Evolutionary conservation across 352 stramenopile genomes (phyloP).

Genomic region (Phytophthora syringae): DNA sequence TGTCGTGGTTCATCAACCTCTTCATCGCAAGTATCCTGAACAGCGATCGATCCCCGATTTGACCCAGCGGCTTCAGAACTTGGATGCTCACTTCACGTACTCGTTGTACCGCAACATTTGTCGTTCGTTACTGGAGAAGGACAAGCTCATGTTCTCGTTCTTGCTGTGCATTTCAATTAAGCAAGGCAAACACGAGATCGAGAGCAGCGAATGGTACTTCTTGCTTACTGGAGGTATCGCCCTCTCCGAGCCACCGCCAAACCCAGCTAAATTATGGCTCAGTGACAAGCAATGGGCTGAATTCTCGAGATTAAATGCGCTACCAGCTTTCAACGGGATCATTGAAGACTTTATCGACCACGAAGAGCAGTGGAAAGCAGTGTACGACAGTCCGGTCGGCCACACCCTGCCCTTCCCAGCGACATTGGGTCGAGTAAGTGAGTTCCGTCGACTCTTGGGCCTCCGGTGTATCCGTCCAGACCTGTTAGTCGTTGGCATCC

Average conservation of each 20-base stretch:
- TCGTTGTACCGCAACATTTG: constrained; percentile 94
- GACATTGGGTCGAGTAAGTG: constrained; percentile 59
- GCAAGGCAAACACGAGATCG: constrained; percentile 77
- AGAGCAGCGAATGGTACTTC: constrained; percentile 93
- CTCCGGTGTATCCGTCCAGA: constrained; percentile 88
- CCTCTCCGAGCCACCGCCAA: constrained; percentile 89
- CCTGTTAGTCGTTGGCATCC: constrained; percentile 88
- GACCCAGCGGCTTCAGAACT: constrained; percentile 74
- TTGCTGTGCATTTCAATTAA: constrained; percentile 90
- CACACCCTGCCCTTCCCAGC: constrained; percentile 84
- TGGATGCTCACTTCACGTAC: constrained; percentile 92
- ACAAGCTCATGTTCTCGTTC: constrained; percentile 95
- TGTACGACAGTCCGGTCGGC: constrained; percentile 88
- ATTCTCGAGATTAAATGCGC: constrained; percentile 86
- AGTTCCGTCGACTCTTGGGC: constrained; percentile 79
- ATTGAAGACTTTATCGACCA: constrained; percentile 84
- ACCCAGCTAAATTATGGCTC: constrained; percentile 92
- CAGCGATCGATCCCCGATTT: constrained; percentile 85
- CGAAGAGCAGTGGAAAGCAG: constrained; percentile 83
- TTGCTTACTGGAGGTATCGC: constrained; percentile 94
- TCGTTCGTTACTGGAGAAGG: constrained; percentile 92
- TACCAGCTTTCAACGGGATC: constrained; percentile 83
- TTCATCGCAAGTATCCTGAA: constrained; percentile 91
- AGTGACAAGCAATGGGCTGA: constrained; percentile 94
- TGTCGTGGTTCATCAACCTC: constrained; percentile 94